phyloP scores from a whole-genome alignment of 179 eudicot species.

The Sideroxylon spinosum region DNA sequence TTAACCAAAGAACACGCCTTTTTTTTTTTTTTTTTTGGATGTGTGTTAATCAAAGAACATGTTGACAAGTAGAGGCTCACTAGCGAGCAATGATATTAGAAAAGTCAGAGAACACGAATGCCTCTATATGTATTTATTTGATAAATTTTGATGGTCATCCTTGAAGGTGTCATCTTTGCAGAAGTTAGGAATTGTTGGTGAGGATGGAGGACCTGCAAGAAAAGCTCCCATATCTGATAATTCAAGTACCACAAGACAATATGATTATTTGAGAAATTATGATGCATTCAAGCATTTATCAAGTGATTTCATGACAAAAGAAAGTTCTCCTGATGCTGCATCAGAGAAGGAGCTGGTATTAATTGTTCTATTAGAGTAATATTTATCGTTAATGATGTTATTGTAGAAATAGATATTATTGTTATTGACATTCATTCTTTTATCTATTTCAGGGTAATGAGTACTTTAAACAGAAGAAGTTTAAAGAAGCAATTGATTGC shows the following conservation, averaged over 20 bases:
- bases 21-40: no score
- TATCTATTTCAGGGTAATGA: constrained; percentile 73
- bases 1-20: no score
- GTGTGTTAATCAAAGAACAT: background rate
- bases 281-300: constrained; percentile 50
- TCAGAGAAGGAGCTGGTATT: constrained; percentile 93
- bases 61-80: background rate
- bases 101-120: background rate
- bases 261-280: constrained; percentile 36
- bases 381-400: background rate
- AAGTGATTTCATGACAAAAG: constrained; percentile 42
- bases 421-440: constrained; percentile 7
- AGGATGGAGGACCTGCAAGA: constrained; percentile 18
- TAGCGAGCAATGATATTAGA: background rate
- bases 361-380: background rate
- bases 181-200: constrained; percentile 19
- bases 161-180: constrained; percentile 20
- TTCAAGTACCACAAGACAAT: constrained; percentile 23
- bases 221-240: constrained; percentile 18
- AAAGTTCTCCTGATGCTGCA: constrained; percentile 62
- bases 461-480: constrained; percentile 85
- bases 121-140: background rate
- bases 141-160: background rate
- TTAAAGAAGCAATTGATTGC: constrained; percentile 87
- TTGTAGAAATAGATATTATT: background rate